A percentile compares a stretch with the other conserved stretches of the same genome.
These are phyloP conservation scores for Sarcodon aspratus DNA, from an alignment of 768 basidiomycete genomes.

Conservation along the genomic window DNA sequence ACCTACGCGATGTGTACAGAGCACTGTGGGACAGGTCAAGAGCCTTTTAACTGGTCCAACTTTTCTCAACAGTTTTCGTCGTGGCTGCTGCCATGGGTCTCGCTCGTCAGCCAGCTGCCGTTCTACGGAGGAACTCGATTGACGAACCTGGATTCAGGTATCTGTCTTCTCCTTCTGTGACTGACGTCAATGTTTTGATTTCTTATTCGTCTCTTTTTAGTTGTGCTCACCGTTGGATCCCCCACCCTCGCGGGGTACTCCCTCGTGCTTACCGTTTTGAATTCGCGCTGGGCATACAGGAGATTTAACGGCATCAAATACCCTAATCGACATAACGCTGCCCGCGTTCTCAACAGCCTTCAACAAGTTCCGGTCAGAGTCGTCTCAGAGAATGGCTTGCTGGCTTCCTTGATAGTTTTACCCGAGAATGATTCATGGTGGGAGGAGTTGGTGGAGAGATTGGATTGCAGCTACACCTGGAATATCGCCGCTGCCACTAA, in stretches of 20 bases:
- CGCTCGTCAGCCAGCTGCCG: neutral
- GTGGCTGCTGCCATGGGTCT: neutral
- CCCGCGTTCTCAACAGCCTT: slow-evolving; percentile 23
- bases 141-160: neutral
- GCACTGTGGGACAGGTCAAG: neutral
- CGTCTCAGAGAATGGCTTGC: slow-evolving; percentile 9
- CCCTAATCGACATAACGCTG: slow-evolving; percentile 12
- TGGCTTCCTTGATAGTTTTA: slow-evolving; percentile 31
- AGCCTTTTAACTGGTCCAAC: neutral
- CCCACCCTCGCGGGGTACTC: neutral
- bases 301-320: neutral
- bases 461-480: slow-evolving; percentile 29
- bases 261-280: neutral
- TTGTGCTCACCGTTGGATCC: neutral
- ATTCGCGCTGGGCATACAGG: neutral
- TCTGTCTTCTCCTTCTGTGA: neutral
- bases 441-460: slow-evolving; percentile 17
- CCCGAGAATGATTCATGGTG: slow-evolving; percentile 33
- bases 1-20: neutral
- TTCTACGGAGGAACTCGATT: neutral
- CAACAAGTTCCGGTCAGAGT: slow-evolving; percentile 30
- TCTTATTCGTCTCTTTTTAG: neutral
- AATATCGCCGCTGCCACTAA: slow-evolving; percentile 25
- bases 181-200: neutral
- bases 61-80: neutral